These are phyloP conservation scores for Nemania sp. DNA, from an alignment of 2,329 filamentous ascomycete species.

Conservation along the genomic window DNA sequence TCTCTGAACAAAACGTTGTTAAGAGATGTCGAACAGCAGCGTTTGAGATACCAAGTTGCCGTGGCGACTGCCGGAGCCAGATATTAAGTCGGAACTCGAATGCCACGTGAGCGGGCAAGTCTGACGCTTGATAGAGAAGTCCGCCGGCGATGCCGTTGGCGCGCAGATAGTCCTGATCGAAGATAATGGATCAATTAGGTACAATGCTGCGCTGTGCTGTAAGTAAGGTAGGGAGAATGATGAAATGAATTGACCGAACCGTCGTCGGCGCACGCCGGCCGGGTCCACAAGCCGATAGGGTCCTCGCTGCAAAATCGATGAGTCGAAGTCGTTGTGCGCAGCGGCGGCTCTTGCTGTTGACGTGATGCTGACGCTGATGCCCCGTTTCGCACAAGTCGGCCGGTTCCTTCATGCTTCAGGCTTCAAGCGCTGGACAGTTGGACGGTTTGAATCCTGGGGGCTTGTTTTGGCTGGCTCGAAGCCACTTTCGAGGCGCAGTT, in stretches of 20 bases:
- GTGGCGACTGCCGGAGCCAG: neutral
- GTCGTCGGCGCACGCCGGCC: slow-evolving; percentile 5
- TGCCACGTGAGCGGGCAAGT: too few species aligned
- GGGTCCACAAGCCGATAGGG: slow-evolving; percentile 23
- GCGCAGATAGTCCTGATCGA: slow-evolving; percentile 1
- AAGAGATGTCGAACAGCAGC: too few species aligned
- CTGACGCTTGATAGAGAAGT: slow-evolving; percentile 35
- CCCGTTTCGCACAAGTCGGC: slow-evolving; percentile 10
- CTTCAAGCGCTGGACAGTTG: too few species aligned
- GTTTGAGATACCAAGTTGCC: too few species aligned
- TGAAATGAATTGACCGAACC: too few species aligned
- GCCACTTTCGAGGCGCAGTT: slow-evolving; percentile 39
- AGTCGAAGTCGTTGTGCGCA: slow-evolving; percentile 5
- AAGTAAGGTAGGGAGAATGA: too few species aligned
- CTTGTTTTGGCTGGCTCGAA: slow-evolving; percentile 25
- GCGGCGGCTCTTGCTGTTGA: slow-evolving; percentile 9
- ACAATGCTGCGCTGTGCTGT: too few species aligned
- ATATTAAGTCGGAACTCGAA: neutral
- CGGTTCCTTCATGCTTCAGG: slow-evolving; percentile 8
- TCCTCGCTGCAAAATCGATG: neutral
- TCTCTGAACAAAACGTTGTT: too few species aligned
- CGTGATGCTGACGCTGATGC: neutral
- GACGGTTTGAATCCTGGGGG: slow-evolving; percentile 7
- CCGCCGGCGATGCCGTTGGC: slow-evolving; percentile 38
- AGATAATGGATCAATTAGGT: slow-evolving; percentile 1